Percentiles rank a stretch among this genome's conserved stretches.
These are phyloP conservation scores for Termitomyces sp. DNA, from an alignment of 768 basidiomycete species.

Conservation along the genomic window DNA sequence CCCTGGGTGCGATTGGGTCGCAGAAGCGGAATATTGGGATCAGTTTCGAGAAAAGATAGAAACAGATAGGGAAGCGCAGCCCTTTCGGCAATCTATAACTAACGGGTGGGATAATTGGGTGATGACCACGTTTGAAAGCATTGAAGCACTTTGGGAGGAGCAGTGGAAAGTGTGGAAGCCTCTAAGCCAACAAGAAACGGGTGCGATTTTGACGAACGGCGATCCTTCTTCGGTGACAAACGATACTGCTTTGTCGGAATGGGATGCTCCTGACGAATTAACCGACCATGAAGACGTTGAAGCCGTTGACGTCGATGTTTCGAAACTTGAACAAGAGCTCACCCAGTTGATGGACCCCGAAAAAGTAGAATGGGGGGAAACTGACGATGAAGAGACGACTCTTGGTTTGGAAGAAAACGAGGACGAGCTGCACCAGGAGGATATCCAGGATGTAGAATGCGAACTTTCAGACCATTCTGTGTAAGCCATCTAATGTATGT, in stretches of 20 bases:
- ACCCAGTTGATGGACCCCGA: conserved; percentile 32
- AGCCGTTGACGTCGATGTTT: conserved; percentile 50
- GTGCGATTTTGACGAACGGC: neutral
- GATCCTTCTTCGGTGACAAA: neutral
- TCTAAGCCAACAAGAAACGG: conserved; percentile 2
- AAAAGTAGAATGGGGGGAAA: conserved; percentile 29
- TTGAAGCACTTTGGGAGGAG: conserved; percentile 82
- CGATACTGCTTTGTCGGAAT: neutral
- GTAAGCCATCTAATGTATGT: conserved; percentile 1
- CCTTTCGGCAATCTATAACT: conserved; percentile 12
- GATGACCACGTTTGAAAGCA: conserved; percentile 88
- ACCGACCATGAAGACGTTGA: conserved; percentile 17
- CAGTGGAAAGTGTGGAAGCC: conserved; percentile 60
- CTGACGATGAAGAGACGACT: conserved; percentile 22
- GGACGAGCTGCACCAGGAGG: conserved; percentile 27
- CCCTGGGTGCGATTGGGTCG: conserved; percentile 62
- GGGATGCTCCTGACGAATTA: conserved; percentile 7
- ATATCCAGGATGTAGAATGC: conserved; percentile 22
- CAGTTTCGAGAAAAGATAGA: conserved; percentile 65
- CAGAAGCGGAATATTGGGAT: conserved; percentile 75
- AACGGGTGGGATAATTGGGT: conserved; percentile 69
- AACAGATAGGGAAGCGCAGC: conserved; percentile 31
- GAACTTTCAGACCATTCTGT: neutral
- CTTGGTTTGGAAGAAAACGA: conserved; percentile 23
- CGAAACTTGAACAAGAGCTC: conserved; percentile 51